These are phyloP conservation scores for Reticulascus tulasneorum DNA, from an alignment of 2,329 filamentous ascomycete genomes.

Conservation along the genomic window DNA sequence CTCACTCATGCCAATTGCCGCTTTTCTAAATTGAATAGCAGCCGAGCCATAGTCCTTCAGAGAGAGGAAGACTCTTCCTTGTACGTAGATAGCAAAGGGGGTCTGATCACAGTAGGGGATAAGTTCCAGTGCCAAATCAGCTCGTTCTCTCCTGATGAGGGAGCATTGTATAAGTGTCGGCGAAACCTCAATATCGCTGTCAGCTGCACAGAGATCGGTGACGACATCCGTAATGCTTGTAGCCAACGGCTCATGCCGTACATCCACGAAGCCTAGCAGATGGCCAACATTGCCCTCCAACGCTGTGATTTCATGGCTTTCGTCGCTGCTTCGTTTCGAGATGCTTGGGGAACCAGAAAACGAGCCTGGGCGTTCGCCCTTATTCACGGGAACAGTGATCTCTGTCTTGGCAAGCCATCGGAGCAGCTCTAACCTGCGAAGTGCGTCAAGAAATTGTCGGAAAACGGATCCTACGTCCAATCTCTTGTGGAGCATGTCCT, in stretches of 20 bases:
- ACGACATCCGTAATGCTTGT: conserved; percentile 64
- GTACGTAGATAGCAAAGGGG: conserved; percentile 73
- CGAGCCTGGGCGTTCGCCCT: conserved; percentile 32
- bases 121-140: conserved; percentile 57
- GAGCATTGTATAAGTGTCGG: conserved; percentile 59
- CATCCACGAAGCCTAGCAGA: conserved; percentile 58
- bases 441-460: conserved; percentile 62
- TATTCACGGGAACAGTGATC: conserved; percentile 46
- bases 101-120: conserved; percentile 52
- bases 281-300: conserved; percentile 58
- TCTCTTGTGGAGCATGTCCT: conserved; percentile 57
- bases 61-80: conserved; percentile 73
- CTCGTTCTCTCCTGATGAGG: conserved; percentile 54
- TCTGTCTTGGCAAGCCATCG: conserved; percentile 63
- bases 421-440: conserved; percentile 72
- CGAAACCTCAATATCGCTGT: conserved; percentile 63
- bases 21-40: conserved; percentile 73
- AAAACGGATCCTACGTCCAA: conserved; percentile 69
- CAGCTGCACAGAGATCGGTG: conserved; percentile 59
- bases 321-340: conserved; percentile 40
- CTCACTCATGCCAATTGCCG: conserved; percentile 78
- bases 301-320: conserved; percentile 49
- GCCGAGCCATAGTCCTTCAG: conserved; percentile 71
- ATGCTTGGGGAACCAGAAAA: conserved; percentile 23
- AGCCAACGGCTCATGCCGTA: conserved; percentile 46